These are phyloP conservation scores for Podospora bellae-mahoneyi DNA, from an alignment of 495 filamentous ascomycete genomes.

Conservation along the genomic window DNA sequence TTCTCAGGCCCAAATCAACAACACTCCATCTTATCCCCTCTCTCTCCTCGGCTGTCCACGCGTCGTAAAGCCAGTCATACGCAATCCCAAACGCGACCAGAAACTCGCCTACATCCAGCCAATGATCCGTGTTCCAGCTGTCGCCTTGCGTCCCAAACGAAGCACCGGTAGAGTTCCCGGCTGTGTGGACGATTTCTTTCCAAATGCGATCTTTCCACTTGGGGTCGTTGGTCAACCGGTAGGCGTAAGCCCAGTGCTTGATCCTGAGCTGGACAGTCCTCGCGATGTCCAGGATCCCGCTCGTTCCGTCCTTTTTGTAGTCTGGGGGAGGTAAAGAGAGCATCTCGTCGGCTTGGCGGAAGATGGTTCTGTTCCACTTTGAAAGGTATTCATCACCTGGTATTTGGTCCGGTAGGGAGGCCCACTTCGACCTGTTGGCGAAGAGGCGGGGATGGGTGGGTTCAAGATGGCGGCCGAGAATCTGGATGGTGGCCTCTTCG, in stretches of 20 bases:
- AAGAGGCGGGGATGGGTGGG: neutral
- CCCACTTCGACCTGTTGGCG: neutral
- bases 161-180: neutral
- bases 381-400: neutral
- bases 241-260: neutral
- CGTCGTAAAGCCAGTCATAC: conserved; percentile 13
- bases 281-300: neutral
- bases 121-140: conserved; percentile 5
- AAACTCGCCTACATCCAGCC: conserved; percentile 15
- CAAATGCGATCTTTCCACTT: neutral
- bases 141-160: neutral
- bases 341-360: neutral
- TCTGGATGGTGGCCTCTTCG: too few relatives aligned
- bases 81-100: conserved; percentile 10
- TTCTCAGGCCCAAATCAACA: neutral
- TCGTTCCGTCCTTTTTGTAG: neutral
- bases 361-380: neutral
- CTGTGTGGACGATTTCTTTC: neutral
- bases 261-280: neutral
- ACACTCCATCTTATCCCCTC: conserved; percentile 8
- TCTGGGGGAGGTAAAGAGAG: neutral
- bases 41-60: conserved; percentile 5
- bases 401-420: neutral
- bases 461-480: too few relatives aligned
- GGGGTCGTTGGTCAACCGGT: neutral